Base-by-base conservation (phyloP, 2,329 filamentous ascomycete species). In the Penicillium oxalicum region DNA sequence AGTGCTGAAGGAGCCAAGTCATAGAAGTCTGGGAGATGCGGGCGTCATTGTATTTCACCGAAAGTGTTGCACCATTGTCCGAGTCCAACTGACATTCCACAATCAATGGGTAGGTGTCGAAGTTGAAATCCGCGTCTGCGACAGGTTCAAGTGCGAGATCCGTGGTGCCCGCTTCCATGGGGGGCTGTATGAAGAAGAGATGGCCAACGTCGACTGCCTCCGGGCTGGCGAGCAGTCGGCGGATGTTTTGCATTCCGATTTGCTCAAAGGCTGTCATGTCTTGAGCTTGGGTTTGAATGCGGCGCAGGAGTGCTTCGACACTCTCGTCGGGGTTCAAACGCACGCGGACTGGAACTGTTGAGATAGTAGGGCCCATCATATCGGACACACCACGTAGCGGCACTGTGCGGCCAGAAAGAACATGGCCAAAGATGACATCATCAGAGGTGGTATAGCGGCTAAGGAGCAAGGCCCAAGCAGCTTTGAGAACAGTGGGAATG, bases 211-310 rank as follows among this genome's bases (percentile, higher is more conserved):
- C 40, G 40, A 44, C 44, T 4, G 42, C 71, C 56, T 44, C 24
- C 18, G 36, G 62, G 72, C 40, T 71, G 66, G 53, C 73, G 68
- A 60, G 49, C 67, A 73, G 27, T 67, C 71, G 68, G 13, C 78
- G 75, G 48, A 74, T 74, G 35, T 71, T 63, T 44, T 72, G 70
- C 9, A 75, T 45, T 3, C 71, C 72, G 6, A 77, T 72, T 60
- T 86, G 81, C 65, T 86, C 79, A 56, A 82, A 77, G 0, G 78
- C 76, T 2, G 82, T 81, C 48, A 78, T 74, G 4, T 70, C 76
- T 47, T 76, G 72, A 18, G 76, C 66, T 37, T 83, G 80, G 4
- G 84, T 70, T 82, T 34, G 77, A 9, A 38, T 38, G 24, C 36
- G 36, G 36, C 36, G 36, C 36, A 38, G 12, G 36, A 38, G 24